phyloP scores from a whole-genome alignment of 495 filamentous ascomycete genomes.

The Aspergillus ostianus region DNA sequence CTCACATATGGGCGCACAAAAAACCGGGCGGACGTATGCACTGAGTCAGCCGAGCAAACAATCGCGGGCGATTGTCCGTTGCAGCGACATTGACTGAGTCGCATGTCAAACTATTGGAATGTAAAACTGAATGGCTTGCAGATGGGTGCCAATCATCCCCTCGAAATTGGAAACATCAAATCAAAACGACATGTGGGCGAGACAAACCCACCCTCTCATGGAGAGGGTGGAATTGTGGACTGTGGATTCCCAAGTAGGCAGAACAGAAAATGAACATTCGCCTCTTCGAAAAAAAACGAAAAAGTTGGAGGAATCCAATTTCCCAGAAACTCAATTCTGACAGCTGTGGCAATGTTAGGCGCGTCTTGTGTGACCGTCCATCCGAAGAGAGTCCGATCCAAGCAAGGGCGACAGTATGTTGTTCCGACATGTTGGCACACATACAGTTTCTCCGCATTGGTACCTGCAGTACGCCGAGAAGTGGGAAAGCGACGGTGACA shows the following conservation, averaged over 20 bases:
- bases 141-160: conserved; percentile 9
- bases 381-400: conserved; percentile 2
- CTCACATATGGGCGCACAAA: neutral
- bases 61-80: neutral
- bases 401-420: conserved; percentile 14
- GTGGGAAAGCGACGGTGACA: neutral
- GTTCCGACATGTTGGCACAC: neutral
- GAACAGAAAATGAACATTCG: neutral
- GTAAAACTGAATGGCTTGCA: conserved; percentile 16
- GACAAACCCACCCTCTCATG: conserved; percentile 2
- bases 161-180: conserved; percentile 9
- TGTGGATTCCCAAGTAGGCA: neutral
- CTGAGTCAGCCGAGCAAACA: neutral
- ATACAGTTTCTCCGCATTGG: conserved; percentile 28
- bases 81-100: neutral
- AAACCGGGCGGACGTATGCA: neutral
- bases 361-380: conserved; percentile 1
- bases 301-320: neutral
- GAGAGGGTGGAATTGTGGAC: neutral
- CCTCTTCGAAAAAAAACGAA: neutral
- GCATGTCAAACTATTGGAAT: conserved; percentile 13
- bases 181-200: neutral
- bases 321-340: conserved; percentile 13
- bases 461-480: conserved; percentile 47
- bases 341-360: conserved; percentile 7